These are phyloP conservation scores for Ogataea paraovalis DNA, from an alignment of 805 yeast species.

Conservation along the genomic window DNA sequence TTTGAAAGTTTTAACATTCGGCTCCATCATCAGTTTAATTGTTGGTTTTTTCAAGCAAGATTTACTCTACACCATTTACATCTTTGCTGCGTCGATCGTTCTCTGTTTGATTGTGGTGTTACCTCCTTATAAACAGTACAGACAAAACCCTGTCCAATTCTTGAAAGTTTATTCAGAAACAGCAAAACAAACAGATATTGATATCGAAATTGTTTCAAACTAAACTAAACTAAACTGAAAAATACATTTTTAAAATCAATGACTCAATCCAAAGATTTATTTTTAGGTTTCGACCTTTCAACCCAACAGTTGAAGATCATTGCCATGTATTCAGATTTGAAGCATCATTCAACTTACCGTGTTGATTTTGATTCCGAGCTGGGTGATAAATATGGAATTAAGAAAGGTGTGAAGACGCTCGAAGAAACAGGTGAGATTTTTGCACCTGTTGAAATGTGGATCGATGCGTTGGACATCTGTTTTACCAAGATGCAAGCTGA, in stretches of 20 bases:
- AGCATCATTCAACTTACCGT: conserved; percentile 51
- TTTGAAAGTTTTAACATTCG: conserved; percentile 24
- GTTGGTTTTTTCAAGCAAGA: conserved; percentile 48
- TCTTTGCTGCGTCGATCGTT: conserved; percentile 36
- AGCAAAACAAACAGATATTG: conserved; percentile 8
- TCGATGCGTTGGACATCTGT: conserved; percentile 71
- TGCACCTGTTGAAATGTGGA: conserved; percentile 88
- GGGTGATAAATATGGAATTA: conserved; percentile 51
- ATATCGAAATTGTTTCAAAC: conserved; percentile 10
- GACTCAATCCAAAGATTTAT: conserved; percentile 28
- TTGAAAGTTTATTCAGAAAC: conserved; percentile 28
- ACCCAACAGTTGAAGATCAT: conserved; percentile 85
- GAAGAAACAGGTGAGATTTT: conserved; percentile 56
- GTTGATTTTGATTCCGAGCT: conserved; percentile 72
- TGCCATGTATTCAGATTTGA: conserved; percentile 51
- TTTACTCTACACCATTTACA: conserved; percentile 34
- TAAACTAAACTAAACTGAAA: conserved; percentile 3
- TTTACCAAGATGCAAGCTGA: conserved; percentile 47
- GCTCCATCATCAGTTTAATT: conserved; percentile 38
- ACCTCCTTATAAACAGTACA: conserved; percentile 60
- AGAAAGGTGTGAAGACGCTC: conserved; percentile 65
- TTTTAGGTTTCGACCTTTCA: conserved; percentile 78
- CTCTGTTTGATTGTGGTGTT: conserved; percentile 37
- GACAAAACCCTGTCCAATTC: conserved; percentile 37
- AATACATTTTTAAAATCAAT: conserved; percentile 4